phyloP scores from a whole-genome alignment of 2,329 filamentous ascomycete genomes.

The Xylaria hypoxylon region DNA sequence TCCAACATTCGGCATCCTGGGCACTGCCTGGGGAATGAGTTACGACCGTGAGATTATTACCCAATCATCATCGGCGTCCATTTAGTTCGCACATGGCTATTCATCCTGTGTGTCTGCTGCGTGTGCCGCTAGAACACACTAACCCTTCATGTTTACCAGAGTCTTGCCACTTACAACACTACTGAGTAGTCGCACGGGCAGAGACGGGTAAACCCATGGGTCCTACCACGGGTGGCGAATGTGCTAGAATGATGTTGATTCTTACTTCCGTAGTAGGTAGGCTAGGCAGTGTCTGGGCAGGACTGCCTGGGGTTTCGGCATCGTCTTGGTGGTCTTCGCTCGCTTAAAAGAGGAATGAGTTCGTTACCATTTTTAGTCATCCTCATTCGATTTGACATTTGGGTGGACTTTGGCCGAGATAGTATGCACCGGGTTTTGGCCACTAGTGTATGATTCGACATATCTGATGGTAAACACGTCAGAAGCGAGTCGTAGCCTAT shows the following conservation, averaged over 20 bases:
- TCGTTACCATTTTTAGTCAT: slow-evolving; percentile 27
- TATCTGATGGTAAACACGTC: slow-evolving; percentile 13
- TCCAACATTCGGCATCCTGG: too few species aligned
- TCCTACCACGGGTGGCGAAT: slow-evolving; percentile 15
- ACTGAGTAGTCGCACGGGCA: slow-evolving; percentile 23
- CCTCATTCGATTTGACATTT: slow-evolving; percentile 17
- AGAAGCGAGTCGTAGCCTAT: slow-evolving; percentile 2
- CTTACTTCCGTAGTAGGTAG: slow-evolving; percentile 1
- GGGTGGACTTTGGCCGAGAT: slow-evolving; percentile 5
- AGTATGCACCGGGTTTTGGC: neutral
- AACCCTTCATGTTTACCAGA: slow-evolving; percentile 4
- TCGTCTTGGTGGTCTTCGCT: slow-evolving; percentile 11
- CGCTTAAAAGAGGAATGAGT: slow-evolving; percentile 7
- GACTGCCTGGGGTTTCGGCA: neutral
- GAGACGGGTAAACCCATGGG: slow-evolving; percentile 5
- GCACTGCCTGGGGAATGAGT: too few species aligned
- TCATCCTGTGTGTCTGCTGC: too few species aligned
- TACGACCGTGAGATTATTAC: too few species aligned
- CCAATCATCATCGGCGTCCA: too few species aligned
- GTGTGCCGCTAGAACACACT: neutral
- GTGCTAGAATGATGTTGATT: neutral
- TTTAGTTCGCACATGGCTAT: too few species aligned
- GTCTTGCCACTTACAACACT: slow-evolving; percentile 13
- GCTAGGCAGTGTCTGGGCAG: too few species aligned
- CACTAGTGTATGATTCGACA: slow-evolving; percentile 15